Evolutionary conservation across 768 basidiomycete species (phyloP), one percentile per base, ranked within the genome.

Genomic region (Melanogaster broomeanus): DNA sequence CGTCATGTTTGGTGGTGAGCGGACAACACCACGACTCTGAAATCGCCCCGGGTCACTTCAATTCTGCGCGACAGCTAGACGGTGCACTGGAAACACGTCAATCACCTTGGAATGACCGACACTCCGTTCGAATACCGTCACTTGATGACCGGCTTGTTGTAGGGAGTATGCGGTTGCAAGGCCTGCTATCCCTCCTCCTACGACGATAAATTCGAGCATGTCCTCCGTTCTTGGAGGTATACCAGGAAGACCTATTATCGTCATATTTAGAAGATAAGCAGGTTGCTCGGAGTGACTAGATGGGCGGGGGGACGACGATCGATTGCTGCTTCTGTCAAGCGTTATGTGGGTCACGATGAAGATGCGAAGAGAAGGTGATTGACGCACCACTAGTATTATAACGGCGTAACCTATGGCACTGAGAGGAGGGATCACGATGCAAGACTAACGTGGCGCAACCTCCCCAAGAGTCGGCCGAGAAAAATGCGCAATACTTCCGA

Each of bases 1-100:
- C 31, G 80, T 81, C 76, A 84, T 76, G 54, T 83, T 81, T 1
- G 84, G 82, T n/a, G 80, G 77, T 1, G 77, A 71, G 12, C 75
- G 73, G 15, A 77, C 60, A 22, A 73, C 76, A 6, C 68, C 72
- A 15, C 62, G 64, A 31, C 60, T 67, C 72, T 77, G 35, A 2
- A 7, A 5, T 21, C 5, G 11, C 2, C 6, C 27, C 18, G 13
- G 46, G 2, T 37, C n/a, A n/a, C n/a, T n/a, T n/a, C n/a, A n/a
- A n/a, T n/a, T n/a, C n/a, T n/a, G n/a, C n/a, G n/a, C n/a, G n/a
- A n/a, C 11, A 24, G 41, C 4, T 24, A 12, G 11, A 16, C 15
- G 11, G n/a, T n/a, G n/a, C n/a, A n/a, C 3, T 6, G 21, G 16
- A 24, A 1, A 22, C 5, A 11, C n/a, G 30, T n/a, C 30, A 25